phyloP scores from a whole-genome alignment of 2,329 filamentous ascomycete species.

The Epichloe scottii region DNA sequence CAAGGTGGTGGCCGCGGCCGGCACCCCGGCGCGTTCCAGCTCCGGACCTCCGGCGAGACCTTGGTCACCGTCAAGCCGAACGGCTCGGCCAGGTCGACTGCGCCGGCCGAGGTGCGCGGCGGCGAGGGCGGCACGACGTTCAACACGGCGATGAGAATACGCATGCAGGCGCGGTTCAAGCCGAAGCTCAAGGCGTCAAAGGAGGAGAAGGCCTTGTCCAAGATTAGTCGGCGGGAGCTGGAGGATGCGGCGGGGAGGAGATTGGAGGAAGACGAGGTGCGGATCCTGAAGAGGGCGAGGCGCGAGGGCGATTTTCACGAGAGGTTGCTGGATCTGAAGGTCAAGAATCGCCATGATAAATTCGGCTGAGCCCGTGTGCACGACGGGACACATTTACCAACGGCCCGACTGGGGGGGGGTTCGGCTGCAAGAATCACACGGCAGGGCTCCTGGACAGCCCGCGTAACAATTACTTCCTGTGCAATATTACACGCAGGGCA shows the following conservation, averaged over 20 bases:
- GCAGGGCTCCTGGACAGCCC: too few relatives aligned
- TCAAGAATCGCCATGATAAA: slow-evolving; percentile 90
- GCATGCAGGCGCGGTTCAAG: slow-evolving; percentile 95
- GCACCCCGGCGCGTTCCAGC: slow-evolving; percentile 58
- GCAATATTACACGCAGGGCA: too few relatives aligned
- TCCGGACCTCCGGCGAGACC: slow-evolving; percentile 61
- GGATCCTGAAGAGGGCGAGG: slow-evolving; percentile 66
- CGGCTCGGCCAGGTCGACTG: slow-evolving; percentile 33
- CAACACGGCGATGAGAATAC: slow-evolving; percentile 62
- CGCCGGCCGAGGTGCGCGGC: slow-evolving; percentile 56
- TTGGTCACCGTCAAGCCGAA: slow-evolving; percentile 53
- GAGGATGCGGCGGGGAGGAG: slow-evolving; percentile 67
- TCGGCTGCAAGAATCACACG: too few relatives aligned
- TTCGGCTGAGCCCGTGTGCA: slow-evolving; percentile 27
- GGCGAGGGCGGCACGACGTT: slow-evolving; percentile 58
- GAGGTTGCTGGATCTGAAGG: slow-evolving; percentile 69
- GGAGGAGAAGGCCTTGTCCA: slow-evolving; percentile 71
- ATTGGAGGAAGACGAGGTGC: slow-evolving; percentile 77
- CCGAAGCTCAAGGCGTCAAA: slow-evolving; percentile 66
- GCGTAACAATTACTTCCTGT: too few relatives aligned
- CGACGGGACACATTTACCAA: too few relatives aligned
- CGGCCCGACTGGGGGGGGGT: too few relatives aligned
- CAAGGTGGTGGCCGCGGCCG: slow-evolving; percentile 47
- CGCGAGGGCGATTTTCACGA: slow-evolving; percentile 86
- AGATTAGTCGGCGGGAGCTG: slow-evolving; percentile 74